Evolutionary conservation across 73 alveolate species (phyloP).

Genomic region (Paramecium biaurelia): DNA sequence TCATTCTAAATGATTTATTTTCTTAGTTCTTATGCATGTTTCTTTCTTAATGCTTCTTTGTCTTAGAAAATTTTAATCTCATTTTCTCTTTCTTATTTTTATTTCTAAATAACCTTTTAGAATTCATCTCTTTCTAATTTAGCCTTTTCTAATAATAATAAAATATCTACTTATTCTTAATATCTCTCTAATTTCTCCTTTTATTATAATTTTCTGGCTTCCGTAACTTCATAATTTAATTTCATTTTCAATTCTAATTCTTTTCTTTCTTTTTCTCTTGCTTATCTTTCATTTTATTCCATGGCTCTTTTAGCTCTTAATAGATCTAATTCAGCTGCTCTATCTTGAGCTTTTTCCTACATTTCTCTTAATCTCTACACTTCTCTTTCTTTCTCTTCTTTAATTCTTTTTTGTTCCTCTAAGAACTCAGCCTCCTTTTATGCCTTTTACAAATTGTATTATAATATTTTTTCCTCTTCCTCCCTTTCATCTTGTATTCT

Average conservation of each 20-base stretch:
- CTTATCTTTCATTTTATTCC: conserved; percentile 88
- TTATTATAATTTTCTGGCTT: conserved; percentile 69
- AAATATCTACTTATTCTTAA: conserved; percentile 43
- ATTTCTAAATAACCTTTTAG: conserved; percentile 76
- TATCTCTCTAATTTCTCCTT: conserved; percentile 69
- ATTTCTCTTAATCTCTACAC: conserved; percentile 85
- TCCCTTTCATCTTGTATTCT: conserved; percentile 77
- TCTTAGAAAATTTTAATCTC: conserved; percentile 73
- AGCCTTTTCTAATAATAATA: conserved; percentile 57
- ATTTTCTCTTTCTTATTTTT: conserved; percentile 81
- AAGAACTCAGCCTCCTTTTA: conserved; percentile 82
- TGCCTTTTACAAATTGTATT: conserved; percentile 78
- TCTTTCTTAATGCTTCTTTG: conserved; percentile 65
- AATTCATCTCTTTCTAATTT: conserved; percentile 86
- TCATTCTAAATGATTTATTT: conserved; percentile 77
- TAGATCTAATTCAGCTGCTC: conserved; percentile 88
- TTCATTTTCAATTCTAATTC: conserved; percentile 74
- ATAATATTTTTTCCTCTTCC: conserved; percentile 75
- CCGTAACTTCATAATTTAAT: conserved; percentile 77
- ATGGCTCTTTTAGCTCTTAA: conserved; percentile 89
- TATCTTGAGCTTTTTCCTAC: conserved; percentile 86
- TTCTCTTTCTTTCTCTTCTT: conserved; percentile 89
- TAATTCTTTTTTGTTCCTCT: conserved; percentile 77
- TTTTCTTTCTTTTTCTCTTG: conserved; percentile 82
- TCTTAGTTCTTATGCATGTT: conserved; percentile 79